These are phyloP conservation scores for Hordeum pubiflorum DNA, from an alignment of 202 grass and related monocot species.

Conservation along the genomic window DNA sequence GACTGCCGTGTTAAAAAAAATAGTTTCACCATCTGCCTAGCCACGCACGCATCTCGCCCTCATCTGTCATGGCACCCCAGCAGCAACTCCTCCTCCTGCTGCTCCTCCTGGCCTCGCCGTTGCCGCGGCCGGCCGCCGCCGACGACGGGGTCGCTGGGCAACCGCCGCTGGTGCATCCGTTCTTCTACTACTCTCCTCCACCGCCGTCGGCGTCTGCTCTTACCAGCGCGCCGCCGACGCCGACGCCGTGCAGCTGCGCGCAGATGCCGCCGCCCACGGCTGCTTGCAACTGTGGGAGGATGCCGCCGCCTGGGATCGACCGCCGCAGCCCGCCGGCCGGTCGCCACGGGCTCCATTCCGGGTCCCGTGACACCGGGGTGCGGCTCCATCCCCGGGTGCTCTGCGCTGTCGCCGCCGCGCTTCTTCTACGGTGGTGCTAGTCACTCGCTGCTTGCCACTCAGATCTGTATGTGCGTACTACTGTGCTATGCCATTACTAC, in stretches of 20 bases:
- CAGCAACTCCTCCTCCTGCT: background rate
- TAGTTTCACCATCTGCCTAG: background rate
- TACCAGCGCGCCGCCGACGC: background rate
- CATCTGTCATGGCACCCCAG: background rate
- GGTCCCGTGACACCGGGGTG: background rate
- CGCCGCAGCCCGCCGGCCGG: background rate
- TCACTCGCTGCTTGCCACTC: background rate
- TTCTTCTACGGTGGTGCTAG: background rate
- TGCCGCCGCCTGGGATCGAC: background rate
- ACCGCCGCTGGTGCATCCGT: constrained; percentile 7
- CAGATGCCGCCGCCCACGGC: background rate
- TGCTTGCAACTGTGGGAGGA: background rate
- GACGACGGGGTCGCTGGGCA: background rate
- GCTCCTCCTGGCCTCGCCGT: background rate
- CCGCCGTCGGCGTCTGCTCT: constrained; percentile 13
- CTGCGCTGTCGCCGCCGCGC: background rate
- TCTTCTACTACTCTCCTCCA: constrained; percentile 50
- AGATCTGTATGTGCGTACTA: background rate
- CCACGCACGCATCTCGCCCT: background rate
- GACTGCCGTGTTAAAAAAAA: no score
- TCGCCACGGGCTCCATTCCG: constrained; percentile 8
- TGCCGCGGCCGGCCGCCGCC: background rate
- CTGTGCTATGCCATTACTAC: background rate
- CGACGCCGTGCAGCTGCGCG: background rate
- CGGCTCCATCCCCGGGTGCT: background rate